Base-by-base conservation (phyloP, 1,284 basidiomycete species). In the Papiliotrema laurentii region DNA sequence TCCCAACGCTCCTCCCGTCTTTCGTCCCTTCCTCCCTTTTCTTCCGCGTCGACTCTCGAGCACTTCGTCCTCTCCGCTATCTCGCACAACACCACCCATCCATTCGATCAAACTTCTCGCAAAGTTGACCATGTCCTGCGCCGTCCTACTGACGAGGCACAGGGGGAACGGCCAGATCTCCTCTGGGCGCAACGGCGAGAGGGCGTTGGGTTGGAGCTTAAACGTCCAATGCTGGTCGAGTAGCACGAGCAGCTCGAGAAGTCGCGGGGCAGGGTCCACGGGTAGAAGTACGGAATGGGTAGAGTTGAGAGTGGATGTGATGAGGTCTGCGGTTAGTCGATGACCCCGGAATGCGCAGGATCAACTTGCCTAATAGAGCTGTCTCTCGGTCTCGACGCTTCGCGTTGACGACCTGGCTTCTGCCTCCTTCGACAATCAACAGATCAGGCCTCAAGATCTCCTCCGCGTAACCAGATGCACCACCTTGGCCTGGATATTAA, bases 21-120 rank as follows among this genome's bases (percentile, higher is more conserved):
- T 82, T 79, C 46, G 81, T 74, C 58, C 83, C 79, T 64, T 83
- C 78, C 59, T 81, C 80, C 51, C 78, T 75, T 51, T 53, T 49
- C 77, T 76, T 27, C 45, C 63, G 57, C 59, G 45, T 16, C 42
- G 30, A 47, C 54, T 77, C 67, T 44, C 74, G 2, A 80, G 81
- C 24, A 86, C 85, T 64, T 88, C 86, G 9, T 67, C 87, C 0
- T 87, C 84, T 52, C 90, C 87, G 61, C 89, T 86, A 64, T 89
- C 89, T 60, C 84, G 89, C 54, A 96, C 85, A 1, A 89, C 89
- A 7, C 91, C 90, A 14, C 93, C 91, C 62, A 97, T 84, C 93
- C 94, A 98, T 71, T 97, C 96, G 82, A 97, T 94, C 84, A 98
- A 87, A 77, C 89, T 94, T 49, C 92, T 78, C 16, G 96, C 89